Conservation (phyloP, 495 filamentous ascomycete genomes). For the Paragyromitra xinjiangensis region DNA sequence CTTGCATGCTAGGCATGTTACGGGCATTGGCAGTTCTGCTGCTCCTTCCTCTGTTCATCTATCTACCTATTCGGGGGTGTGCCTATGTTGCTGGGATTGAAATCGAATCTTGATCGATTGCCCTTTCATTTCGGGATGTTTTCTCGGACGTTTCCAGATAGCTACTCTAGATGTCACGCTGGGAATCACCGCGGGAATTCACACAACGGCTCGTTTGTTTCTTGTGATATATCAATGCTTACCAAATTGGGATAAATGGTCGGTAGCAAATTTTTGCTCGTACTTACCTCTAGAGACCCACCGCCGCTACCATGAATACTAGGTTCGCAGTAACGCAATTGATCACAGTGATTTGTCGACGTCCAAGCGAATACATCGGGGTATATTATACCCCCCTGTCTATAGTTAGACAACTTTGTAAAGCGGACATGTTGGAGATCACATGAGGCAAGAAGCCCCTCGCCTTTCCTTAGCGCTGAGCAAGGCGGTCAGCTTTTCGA, state of each 20-base stretch:
- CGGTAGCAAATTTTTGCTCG: slow-evolving; percentile 2
- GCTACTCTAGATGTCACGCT: slow-evolving; percentile 21
- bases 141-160: slow-evolving; percentile 35
- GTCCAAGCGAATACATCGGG: neutral
- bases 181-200: slow-evolving; percentile 34
- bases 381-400: slow-evolving; percentile 19
- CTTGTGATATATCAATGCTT: slow-evolving; percentile 28
- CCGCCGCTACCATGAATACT: slow-evolving; percentile 11
- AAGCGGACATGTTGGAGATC: slow-evolving; percentile 16
- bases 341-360: slow-evolving; percentile 4
- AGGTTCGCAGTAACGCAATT: slow-evolving; percentile 14
- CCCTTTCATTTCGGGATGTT: slow-evolving; percentile 47
- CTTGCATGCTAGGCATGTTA: slow-evolving; percentile 35
- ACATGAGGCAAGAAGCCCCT: slow-evolving; percentile 26
- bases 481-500: slow-evolving; percentile 22
- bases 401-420: slow-evolving; percentile 17
- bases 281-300: slow-evolving; percentile 3
- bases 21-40: slow-evolving; percentile 18
- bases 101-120: slow-evolving; percentile 21
- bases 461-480: slow-evolving; percentile 8
- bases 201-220: slow-evolving; percentile 6
- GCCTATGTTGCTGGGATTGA: slow-evolving; percentile 24
- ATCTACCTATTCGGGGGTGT: slow-evolving; percentile 7
- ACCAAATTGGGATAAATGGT: slow-evolving; percentile 11
- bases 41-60: slow-evolving; percentile 15